phyloP scores from a whole-genome alignment of 2,329 filamentous ascomycete genomes.

The Fusarium papillatum region DNA sequence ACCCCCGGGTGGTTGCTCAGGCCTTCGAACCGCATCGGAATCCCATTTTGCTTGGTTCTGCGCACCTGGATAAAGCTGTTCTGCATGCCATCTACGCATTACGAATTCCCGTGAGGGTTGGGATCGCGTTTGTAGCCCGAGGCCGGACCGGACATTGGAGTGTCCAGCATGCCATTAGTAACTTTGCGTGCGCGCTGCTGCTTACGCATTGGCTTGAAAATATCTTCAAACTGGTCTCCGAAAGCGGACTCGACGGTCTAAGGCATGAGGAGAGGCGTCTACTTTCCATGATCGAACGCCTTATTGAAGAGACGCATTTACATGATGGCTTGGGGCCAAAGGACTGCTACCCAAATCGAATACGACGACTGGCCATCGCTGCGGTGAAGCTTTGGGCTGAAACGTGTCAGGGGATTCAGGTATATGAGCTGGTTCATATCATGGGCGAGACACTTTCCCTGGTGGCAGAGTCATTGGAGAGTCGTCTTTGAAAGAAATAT shows the following conservation, averaged over 20 bases:
- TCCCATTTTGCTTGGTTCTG: not conserved
- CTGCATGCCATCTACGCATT: not conserved
- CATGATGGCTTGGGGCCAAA: not conserved
- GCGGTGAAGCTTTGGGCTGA: slow-evolving; percentile 4
- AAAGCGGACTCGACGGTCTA: not conserved
- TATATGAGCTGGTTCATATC: not conserved
- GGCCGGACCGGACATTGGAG: not conserved
- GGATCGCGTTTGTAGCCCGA: not conserved
- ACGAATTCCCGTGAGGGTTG: not conserved
- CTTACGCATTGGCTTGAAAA: not conserved
- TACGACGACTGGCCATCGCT: not conserved
- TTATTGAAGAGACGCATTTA: not conserved
- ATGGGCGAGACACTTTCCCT: not conserved
- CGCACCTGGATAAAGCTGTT: not conserved
- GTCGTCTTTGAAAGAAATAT: not conserved
- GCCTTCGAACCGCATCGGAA: not conserved
- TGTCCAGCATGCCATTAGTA: not conserved
- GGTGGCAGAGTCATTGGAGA: not conserved
- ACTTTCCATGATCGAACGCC: not conserved
- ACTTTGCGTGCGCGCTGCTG: not conserved
- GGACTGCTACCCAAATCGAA: not conserved
- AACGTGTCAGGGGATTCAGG: not conserved
- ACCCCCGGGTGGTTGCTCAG: not conserved
- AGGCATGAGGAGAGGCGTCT: not conserved
- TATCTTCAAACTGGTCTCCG: not conserved